Evolutionary conservation across 2,329 filamentous ascomycete genomes (phyloP), one percentile per base, ranked within the genome.

Genomic region (Grosmannia serpens): DNA sequence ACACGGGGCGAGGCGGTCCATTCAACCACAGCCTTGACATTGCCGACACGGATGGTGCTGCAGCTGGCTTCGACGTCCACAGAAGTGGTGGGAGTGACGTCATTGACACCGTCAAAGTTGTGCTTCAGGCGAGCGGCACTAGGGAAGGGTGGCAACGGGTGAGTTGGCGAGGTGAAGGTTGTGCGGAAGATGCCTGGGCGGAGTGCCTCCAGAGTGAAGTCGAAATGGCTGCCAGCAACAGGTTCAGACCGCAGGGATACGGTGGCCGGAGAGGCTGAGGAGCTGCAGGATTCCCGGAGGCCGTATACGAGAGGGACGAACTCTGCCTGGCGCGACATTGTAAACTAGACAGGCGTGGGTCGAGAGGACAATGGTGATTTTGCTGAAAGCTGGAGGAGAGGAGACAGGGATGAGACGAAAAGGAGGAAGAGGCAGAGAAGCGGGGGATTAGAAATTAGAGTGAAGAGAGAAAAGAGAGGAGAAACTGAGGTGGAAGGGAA

Each of bases 131-230:
- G 73, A 9, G 68, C 68, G 6, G 81, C 75, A 58, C 83, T 86
- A 9, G 85, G 85, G 64, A 82, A 82, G 1, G 85, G 85, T 31
- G 86, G 83, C 2, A 87, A 67, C 8, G 81, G 81, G 65, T 88
- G 85, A 2, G 76, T 74, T 17, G 74, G 65, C 0, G 85, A 85
- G 1, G 79, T 77, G 66, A 88, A 88, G 0, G 83, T 85, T 1
- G 85, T 86, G 49, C 85, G 75, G 70, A 88, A 89, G 20, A 88
- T 71, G 55, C 84, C 85, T 24, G 77, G 73, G 20, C 79, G 76
- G 33, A 89, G 64, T 0, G 80, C 75, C 66, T 88, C 81, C 62
- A 89, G 87, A 0, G 75, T 75, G 66, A 88, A 89, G 20, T 76
- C 69, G 60, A 82, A 81, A 0, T 38, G 35, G 74, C 62, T 29